These are phyloP conservation scores for Fomitopsis schrenkii DNA, from an alignment of 1,284 basidiomycete species.

Conservation along the genomic window DNA sequence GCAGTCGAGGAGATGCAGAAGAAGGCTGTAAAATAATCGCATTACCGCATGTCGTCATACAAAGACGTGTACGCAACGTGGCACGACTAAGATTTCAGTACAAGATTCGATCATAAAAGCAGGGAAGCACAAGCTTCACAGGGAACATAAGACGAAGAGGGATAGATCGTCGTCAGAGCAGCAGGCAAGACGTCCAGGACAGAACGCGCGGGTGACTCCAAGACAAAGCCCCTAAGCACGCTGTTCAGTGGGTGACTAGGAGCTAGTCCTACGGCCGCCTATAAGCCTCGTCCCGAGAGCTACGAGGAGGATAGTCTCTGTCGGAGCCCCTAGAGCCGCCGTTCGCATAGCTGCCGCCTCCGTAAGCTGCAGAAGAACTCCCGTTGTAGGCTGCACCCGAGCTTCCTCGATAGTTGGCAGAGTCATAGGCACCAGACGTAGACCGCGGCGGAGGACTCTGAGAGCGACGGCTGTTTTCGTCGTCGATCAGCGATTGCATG, in stretches of 20 bases:
- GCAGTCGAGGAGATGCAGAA: neutral
- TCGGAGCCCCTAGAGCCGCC: constrained; percentile 35
- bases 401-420: constrained; percentile 34
- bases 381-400: constrained; percentile 49
- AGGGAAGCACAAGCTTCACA: neutral
- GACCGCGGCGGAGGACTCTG: constrained; percentile 54
- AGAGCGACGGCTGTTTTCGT: constrained; percentile 56
- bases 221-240: neutral
- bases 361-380: constrained; percentile 29
- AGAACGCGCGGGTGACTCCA: neutral
- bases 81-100: neutral
- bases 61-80: neutral
- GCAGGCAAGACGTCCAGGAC: neutral
- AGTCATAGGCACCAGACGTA: constrained; percentile 32
- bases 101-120: neutral
- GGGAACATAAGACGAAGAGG: neutral
- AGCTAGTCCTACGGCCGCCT: constrained; percentile 28
- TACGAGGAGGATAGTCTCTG: constrained; percentile 62
- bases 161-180: neutral
- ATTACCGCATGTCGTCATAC: neutral
- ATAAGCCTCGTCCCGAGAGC: constrained; percentile 44
- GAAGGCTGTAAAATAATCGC: neutral
- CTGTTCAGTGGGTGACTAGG: neutral
- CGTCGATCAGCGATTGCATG: neutral
- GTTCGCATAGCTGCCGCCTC: constrained; percentile 45